phyloP scores from a whole-genome alignment of 2,329 filamentous ascomycete genomes.

The Dactylellina sp. region DNA sequence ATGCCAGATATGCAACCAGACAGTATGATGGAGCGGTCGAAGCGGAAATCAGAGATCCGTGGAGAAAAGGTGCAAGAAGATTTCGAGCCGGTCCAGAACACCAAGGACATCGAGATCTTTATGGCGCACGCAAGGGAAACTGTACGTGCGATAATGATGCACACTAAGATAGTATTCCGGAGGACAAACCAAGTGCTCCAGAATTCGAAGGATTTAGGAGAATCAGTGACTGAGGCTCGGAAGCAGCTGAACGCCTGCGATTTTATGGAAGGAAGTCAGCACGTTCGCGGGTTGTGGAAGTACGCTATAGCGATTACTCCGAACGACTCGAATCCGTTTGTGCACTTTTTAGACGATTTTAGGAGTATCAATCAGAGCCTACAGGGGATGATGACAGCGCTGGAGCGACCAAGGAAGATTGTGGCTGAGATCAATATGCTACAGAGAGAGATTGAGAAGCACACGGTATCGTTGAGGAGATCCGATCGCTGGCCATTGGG shows the following conservation, averaged over 20 bases:
- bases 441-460: conserved; percentile 81
- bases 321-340: conserved; percentile 78
- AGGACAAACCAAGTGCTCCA: conserved; percentile 68
- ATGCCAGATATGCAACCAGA: conserved; percentile 91
- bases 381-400: conserved; percentile 80
- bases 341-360: conserved; percentile 79
- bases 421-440: conserved; percentile 80
- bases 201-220: conserved; percentile 69
- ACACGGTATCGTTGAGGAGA: conserved; percentile 78
- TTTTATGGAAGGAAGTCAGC: conserved; percentile 62
- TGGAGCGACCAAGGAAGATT: conserved; percentile 81
- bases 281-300: conserved; percentile 77
- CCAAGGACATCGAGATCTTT: conserved; percentile 91
- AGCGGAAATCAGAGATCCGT: conserved; percentile 84
- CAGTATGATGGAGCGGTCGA: conserved; percentile 88
- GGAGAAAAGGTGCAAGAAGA: conserved; percentile 89
- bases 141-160: conserved; percentile 83
- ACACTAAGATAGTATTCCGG: conserved; percentile 83
- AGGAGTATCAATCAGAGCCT: conserved; percentile 86
- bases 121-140: conserved; percentile 90
- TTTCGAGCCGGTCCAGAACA: conserved; percentile 82
- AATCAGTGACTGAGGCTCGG: conserved; percentile 50
- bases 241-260: conserved; percentile 59
- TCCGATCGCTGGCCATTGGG: conserved; percentile 83
- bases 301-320: conserved; percentile 76